Evolutionary conservation across 2,329 filamentous ascomycete species (phyloP), one percentile per base, ranked within the genome.

Genomic region (Ceratocystis albifundus): DNA sequence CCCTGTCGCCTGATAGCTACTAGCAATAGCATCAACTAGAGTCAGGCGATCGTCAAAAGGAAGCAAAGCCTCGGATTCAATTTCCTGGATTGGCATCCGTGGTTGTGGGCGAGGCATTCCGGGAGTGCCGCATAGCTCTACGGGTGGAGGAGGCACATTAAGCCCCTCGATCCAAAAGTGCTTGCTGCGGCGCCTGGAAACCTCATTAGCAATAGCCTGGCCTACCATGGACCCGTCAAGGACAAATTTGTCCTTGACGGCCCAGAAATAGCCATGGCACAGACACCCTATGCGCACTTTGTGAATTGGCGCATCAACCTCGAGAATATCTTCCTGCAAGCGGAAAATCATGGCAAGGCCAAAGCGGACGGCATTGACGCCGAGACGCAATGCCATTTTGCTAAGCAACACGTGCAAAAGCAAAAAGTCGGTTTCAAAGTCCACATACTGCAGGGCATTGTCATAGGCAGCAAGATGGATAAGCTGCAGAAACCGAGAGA

Each of bases 391-490:
- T 7, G 90, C 82, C n/a, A 96, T 79, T 66, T 84, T 89, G 10
- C 84, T 79, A 46, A 96, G 80, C 10, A 96, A 80, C 2, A 90
- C 79, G 72, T 96, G 90, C 7, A 96, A 78, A 15, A 95, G 76
- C 32, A 90, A 77, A 36, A 95, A 82, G 71, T 96, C 90, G 0
- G 84, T 80, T 69, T 94, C 88, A 57, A 82, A 86, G 30, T 87
- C 82, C 25, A 89, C 80, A 70, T 80, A 85, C 71, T 94, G 88
- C 25, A 93, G 77, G 6, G 89, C 88, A 70, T 89, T 89, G 74
- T 97, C 93, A 74, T 95, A 96, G n/a, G 94, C 82, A 62, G 88
- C 87, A 57, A 96, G 80, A 75, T 96, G 92, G 2, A 97, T 79
- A 2, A 95, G 79, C 65, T 90, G 84, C 62, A 96, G 76, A 73